Evolutionary conservation across 1,284 basidiomycete species (phyloP).

Genomic region (Athelia sp.): DNA sequence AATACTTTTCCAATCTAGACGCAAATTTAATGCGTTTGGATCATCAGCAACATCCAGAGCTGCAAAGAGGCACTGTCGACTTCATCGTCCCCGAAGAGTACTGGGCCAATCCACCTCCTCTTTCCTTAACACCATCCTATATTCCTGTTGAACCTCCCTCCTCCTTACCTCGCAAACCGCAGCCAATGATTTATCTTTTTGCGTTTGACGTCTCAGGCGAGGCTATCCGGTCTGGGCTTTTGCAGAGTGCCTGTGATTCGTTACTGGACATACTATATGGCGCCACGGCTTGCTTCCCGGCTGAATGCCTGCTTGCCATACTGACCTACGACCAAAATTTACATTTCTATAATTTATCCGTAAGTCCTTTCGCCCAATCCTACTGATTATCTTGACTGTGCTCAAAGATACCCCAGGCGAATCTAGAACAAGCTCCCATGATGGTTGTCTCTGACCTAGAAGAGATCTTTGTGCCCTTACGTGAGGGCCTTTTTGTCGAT

Average conservation of each 20-base stretch:
- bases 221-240: constrained; percentile 69
- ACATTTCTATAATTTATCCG: constrained; percentile 89
- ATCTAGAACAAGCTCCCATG: constrained; percentile 61
- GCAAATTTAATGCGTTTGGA: constrained; percentile 80
- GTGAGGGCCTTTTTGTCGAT: constrained; percentile 76
- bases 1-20: constrained; percentile 88
- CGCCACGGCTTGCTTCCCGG: constrained; percentile 47
- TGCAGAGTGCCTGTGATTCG: constrained; percentile 65
- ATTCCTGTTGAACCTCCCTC: constrained; percentile 42
- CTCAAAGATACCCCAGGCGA: constrained; percentile 36
- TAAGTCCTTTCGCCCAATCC: constrained; percentile 77
- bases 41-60: constrained; percentile 79
- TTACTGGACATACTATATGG: constrained; percentile 72
- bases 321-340: constrained; percentile 82
- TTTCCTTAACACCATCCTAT: constrained; percentile 49
- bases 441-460: constrained; percentile 87
- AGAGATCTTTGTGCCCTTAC: constrained; percentile 87
- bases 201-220: constrained; percentile 83
- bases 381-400: constrained; percentile 71
- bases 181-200: constrained; percentile 80
- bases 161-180: constrained; percentile 51
- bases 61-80: constrained; percentile 90
- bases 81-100: constrained; percentile 85
- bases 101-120: constrained; percentile 74
- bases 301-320: constrained; percentile 64